phyloP scores from a whole-genome alignment of 1,284 basidiomycete species.

The Moesziomyces aphidis region DNA sequence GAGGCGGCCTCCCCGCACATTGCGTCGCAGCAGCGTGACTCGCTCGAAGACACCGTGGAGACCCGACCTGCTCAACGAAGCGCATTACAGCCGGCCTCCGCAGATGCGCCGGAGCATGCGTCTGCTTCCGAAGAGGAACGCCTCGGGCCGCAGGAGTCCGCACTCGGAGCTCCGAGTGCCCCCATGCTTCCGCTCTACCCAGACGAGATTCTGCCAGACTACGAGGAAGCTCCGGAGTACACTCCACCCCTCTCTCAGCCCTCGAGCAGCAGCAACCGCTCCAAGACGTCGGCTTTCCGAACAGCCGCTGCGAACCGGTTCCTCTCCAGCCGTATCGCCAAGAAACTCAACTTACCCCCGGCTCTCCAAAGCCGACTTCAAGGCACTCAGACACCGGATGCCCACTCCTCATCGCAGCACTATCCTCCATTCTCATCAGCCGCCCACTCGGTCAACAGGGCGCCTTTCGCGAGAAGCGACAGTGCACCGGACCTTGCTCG shows the following conservation, averaged over 20 bases:
- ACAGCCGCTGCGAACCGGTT: constrained; percentile 43
- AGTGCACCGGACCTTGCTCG: constrained; percentile 35
- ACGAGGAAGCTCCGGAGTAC: constrained; percentile 42
- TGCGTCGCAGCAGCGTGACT: background rate
- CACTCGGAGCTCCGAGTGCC: constrained; percentile 2
- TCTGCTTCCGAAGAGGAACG: background rate
- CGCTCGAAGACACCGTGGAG: constrained; percentile 21
- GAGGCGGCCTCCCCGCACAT: background rate
- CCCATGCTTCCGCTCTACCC: constrained; percentile 40
- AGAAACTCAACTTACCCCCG: constrained; percentile 37
- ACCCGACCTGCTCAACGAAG: background rate
- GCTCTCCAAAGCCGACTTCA: constrained; percentile 34
- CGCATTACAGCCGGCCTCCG: background rate
- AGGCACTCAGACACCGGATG: constrained; percentile 26
- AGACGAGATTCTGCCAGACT: constrained; percentile 29
- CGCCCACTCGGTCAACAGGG: background rate
- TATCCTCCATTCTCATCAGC: background rate
- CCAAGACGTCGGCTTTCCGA: constrained; percentile 29
- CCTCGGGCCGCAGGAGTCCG: background rate
- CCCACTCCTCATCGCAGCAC: background rate
- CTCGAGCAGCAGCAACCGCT: constrained; percentile 16
- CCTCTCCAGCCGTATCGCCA: constrained; percentile 39
- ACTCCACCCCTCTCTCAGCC: constrained; percentile 29
- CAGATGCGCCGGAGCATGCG: background rate
- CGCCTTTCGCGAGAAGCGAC: constrained; percentile 33